Evolutionary conservation across 1,284 basidiomycete genomes (phyloP).

Genomic region (Rhizoctonia solani): DNA sequence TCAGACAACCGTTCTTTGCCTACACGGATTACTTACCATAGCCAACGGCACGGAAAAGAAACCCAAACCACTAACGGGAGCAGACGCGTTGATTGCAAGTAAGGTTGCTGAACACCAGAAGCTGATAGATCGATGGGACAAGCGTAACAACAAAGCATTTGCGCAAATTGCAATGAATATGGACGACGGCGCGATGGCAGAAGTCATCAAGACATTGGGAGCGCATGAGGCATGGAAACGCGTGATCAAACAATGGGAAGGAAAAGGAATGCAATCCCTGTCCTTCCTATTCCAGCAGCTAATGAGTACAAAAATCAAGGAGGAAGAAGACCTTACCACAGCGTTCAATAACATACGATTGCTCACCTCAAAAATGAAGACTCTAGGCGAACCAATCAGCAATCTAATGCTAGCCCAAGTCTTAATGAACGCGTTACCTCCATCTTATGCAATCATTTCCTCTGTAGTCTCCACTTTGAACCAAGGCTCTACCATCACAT

Average conservation of each 20-base stretch:
- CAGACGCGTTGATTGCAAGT: no score
- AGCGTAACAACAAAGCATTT: background rate
- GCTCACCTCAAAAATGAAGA: slow-evolving; percentile 3
- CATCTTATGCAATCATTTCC: no score
- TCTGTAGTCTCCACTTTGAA: background rate
- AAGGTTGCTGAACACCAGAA: background rate
- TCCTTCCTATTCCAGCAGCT: background rate
- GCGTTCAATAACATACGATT: background rate
- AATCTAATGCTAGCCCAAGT: background rate
- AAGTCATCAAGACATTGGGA: background rate
- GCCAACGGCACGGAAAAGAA: background rate
- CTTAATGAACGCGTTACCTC: background rate
- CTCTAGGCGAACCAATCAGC: background rate
- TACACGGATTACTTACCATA: background rate
- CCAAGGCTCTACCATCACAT: background rate
- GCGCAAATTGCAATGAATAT: background rate
- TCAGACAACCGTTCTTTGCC: background rate
- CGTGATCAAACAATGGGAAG: background rate
- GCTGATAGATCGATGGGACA: background rate
- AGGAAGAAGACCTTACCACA: background rate
- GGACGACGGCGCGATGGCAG: background rate
- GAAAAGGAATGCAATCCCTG: background rate
- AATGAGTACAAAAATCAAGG: background rate
- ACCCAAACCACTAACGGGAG: background rate
- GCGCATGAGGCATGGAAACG: background rate